Conservation (phyloP, 75 land plant genomes). For the Picea sitchensis region DNA sequence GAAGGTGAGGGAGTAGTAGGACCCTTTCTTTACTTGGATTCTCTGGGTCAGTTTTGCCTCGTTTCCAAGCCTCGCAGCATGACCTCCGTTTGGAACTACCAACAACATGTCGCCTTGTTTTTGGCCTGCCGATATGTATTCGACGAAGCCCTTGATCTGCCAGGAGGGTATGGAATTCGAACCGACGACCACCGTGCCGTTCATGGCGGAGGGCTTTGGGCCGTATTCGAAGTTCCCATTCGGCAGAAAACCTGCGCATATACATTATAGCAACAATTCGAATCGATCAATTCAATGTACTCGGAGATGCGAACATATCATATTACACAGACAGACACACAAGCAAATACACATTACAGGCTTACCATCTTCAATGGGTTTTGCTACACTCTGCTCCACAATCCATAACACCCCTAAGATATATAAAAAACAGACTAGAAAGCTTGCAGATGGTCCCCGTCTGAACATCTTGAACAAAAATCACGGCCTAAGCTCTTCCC, state of each 20-base stretch:
- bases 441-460: too few relatives aligned
- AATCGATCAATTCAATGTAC: background rate
- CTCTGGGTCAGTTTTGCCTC: constrained; percentile 48
- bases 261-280: background rate
- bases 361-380: background rate
- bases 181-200: constrained; percentile 23
- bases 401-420: background rate
- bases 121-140: constrained; percentile 55
- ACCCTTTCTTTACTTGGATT: constrained; percentile 25
- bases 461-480: too few relatives aligned
- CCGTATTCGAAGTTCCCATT: constrained; percentile 40
- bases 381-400: background rate
- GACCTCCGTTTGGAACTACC: constrained; percentile 46
- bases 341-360: background rate
- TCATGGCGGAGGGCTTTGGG: constrained; percentile 22
- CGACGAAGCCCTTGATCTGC: constrained; percentile 46
- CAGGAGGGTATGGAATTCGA: constrained; percentile 19
- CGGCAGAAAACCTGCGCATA: constrained; percentile 19
- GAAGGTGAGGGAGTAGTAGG: constrained; percentile 55
- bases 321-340: too few relatives aligned
- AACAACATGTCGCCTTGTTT: constrained; percentile 61
- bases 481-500: too few relatives aligned
- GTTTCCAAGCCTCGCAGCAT: constrained; percentile 58
- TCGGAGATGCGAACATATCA: background rate
- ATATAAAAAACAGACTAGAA: background rate